Evolutionary conservation across 2,329 filamentous ascomycete genomes (phyloP).

Genomic region (Botrytis deweyae): DNA sequence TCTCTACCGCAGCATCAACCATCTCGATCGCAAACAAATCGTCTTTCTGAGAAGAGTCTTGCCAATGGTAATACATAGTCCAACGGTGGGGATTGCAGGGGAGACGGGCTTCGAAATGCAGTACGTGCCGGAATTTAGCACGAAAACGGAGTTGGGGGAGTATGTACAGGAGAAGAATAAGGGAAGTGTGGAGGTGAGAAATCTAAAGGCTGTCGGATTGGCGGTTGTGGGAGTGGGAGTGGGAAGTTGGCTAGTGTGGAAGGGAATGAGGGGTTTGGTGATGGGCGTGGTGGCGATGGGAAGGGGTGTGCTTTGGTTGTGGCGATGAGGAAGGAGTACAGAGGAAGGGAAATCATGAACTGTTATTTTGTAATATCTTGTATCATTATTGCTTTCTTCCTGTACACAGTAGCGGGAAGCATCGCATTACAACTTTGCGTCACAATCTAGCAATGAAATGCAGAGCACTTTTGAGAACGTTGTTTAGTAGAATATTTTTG

Average conservation of each 20-base stretch:
- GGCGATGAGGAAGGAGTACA: neutral
- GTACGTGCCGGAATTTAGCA: slow-evolving; percentile 58
- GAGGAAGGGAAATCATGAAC: too few relatives aligned
- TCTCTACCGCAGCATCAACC: slow-evolving; percentile 49
- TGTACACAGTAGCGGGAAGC: neutral
- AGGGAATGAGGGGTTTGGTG: neutral
- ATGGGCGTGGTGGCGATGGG: neutral
- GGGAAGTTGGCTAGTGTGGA: neutral
- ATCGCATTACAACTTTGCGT: too few relatives aligned
- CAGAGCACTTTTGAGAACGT: neutral
- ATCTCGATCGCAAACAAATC: slow-evolving; percentile 51
- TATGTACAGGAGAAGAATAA: slow-evolving; percentile 36
- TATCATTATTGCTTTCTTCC: neutral
- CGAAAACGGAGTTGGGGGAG: slow-evolving; percentile 40
- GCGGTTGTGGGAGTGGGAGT: slow-evolving; percentile 39
- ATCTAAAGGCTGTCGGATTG: slow-evolving; percentile 47
- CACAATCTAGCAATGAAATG: neutral
- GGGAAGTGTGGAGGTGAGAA: slow-evolving; percentile 47
- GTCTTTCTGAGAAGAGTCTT: slow-evolving; percentile 31
- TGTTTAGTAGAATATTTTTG: neutral
- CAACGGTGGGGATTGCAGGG: slow-evolving; percentile 54
- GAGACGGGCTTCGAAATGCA: slow-evolving; percentile 69
- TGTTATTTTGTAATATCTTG: neutral
- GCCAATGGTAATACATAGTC: neutral
- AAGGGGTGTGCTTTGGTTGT: neutral